phyloP scores from a whole-genome alignment of 345 rosid species.

The Brassica napus region Da-Ae NC_063435.1:5854001-5854500 shows the following conservation, averaged over 20 bases:
- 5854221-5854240: not conserved
- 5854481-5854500: not conserved
- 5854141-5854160: not conserved
- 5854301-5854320: slow-evolving; percentile 20
- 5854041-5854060: not conserved
- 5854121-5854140: not conserved
- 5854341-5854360: slow-evolving; percentile 24
- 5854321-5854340: slow-evolving; percentile 26
- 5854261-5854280: not conserved
- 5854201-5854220: not conserved
- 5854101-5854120: not conserved
- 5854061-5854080: not conserved
- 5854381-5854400: not conserved
- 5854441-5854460: slow-evolving; percentile 1
- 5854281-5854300: not conserved
- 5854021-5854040: slow-evolving; percentile 19
- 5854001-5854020: slow-evolving; percentile 16
- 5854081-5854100: not conserved
- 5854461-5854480: not conserved
- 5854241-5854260: not conserved
- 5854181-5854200: not conserved
- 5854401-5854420: not conserved
- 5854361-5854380: slow-evolving; percentile 13
- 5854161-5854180: not conserved
- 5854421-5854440: slow-evolving; percentile 27